Evolutionary conservation across 2,329 filamentous ascomycete genomes (phyloP).

Genomic region (Talaromyces amestolkiae): DNA sequence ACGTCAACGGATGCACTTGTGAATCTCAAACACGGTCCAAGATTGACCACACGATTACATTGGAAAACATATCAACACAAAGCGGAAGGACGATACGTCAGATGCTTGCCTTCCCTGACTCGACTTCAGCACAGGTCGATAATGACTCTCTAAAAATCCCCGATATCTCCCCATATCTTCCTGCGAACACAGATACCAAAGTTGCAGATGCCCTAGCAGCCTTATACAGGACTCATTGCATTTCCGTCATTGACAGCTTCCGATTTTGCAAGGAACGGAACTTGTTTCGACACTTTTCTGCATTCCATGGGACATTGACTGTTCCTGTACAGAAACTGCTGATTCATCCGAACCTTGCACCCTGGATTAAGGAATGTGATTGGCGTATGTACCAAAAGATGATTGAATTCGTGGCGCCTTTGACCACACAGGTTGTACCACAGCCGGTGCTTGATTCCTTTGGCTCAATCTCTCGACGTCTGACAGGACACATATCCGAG

Average conservation of each 20-base stretch:
- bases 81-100: constrained; percentile 40
- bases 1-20: constrained; percentile 30
- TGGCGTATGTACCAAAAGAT: constrained; percentile 96
- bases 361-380: constrained; percentile 95
- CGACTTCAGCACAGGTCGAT: constrained; percentile 48
- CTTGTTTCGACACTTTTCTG: constrained; percentile 90
- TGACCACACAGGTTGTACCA: constrained; percentile 88
- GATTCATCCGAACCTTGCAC: constrained; percentile 72
- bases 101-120: constrained; percentile 39
- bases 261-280: constrained; percentile 96
- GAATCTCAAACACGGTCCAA: constrained; percentile 28
- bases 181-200: constrained; percentile 77
- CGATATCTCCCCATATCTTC: constrained; percentile 78
- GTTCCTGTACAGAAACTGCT: constrained; percentile 95
- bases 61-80: constrained; percentile 38
- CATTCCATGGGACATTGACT: constrained; percentile 93
- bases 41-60: constrained; percentile 33
- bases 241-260: constrained; percentile 90
- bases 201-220: constrained; percentile 81
- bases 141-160: constrained; percentile 76
- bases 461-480: constrained; percentile 75
- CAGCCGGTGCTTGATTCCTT: constrained; percentile 83
- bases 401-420: constrained; percentile 84
- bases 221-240: constrained; percentile 90
- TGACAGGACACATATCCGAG: constrained; percentile 77